A percentile compares a stretch with the other conserved stretches of the same genome.
Evolutionary conservation across 768 basidiomycete genomes (phyloP).

Genomic region (Podaxis sp.): DNA sequence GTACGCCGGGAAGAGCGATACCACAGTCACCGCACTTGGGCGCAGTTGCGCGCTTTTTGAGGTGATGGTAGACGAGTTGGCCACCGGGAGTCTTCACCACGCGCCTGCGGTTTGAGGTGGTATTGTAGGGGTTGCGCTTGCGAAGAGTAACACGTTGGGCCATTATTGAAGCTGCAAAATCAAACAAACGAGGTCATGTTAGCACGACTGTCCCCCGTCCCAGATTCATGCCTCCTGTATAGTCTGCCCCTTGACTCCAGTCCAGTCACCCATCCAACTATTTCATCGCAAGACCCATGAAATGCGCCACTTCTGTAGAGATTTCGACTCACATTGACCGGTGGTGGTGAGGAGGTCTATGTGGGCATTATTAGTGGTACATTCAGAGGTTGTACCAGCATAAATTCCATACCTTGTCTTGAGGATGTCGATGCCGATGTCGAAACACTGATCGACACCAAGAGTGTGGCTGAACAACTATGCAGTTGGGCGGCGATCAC

Average conservation of each 20-base stretch:
- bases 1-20: conserved; percentile 87
- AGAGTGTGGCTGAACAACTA: conserved; percentile 41
- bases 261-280: not conserved
- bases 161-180: conserved; percentile 51
- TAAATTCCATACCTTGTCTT: conserved; percentile 55
- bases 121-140: conserved; percentile 98
- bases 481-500: conserved; percentile 34
- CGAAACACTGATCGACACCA: conserved; percentile 27
- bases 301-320: conserved; percentile 12
- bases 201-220: conserved; percentile 7
- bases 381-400: conserved; percentile 17
- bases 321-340: conserved; percentile 38
- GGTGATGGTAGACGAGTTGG: conserved; percentile 95
- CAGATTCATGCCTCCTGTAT: not conserved
- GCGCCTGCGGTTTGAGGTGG: conserved; percentile 92
- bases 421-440: conserved; percentile 59
- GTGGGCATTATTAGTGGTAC: conserved; percentile 19
- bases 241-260: not conserved
- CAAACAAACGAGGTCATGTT: not conserved
- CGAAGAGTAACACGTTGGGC: conserved; percentile 99
- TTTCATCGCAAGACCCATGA: conserved; percentile 10
- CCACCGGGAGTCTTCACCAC: conserved; percentile 99
- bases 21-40: conserved; percentile 99
- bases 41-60: conserved; percentile 89
- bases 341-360: conserved; percentile 14